Percentiles rank a stretch among this genome's conserved stretches.
Evolutionary conservation across 306 rosid genomes (phyloP).

Genomic region (Castanea mollissima): DNA sequence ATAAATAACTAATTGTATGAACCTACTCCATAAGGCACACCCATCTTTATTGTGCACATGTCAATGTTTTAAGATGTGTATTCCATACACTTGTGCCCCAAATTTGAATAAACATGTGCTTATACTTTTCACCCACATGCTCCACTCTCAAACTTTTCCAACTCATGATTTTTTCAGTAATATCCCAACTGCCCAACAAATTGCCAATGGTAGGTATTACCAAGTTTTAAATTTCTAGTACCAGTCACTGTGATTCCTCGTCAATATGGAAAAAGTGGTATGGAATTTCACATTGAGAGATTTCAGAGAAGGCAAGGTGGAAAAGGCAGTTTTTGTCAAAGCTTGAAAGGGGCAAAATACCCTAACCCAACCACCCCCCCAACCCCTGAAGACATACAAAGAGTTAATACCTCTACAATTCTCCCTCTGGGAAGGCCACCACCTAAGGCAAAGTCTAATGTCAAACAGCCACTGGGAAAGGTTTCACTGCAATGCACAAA

Average conservation of each 20-base stretch:
- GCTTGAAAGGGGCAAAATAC: not conserved
- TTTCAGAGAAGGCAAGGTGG: no score
- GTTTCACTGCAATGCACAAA: constrained; percentile 73
- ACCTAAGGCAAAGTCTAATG: constrained; percentile 91
- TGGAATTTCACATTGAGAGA: not conserved
- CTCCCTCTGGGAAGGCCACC: constrained; percentile 98
- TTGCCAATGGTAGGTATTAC: no score
- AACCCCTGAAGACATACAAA: not conserved
- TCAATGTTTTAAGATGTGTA: not conserved
- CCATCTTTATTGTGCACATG: not conserved
- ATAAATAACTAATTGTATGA: not conserved
- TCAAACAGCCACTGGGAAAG: constrained; percentile 97
- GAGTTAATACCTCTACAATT: constrained; percentile 82
- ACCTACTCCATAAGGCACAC: not conserved
- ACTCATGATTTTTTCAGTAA: no score
- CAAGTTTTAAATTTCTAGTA: not conserved
- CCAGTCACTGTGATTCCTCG: not conserved
- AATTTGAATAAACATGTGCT: not conserved
- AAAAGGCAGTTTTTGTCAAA: no score
- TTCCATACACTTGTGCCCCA: not conserved
- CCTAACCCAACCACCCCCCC: not conserved
- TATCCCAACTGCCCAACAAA: no score
- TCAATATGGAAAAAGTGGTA: not conserved
- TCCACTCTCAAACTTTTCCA: no score
- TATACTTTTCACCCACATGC: not conserved